Evolutionary conservation across 192 early-diverging fungal species (phyloP), one percentile per base, ranked within the genome.

Genomic region (Cetraspora pellucida): DNA sequence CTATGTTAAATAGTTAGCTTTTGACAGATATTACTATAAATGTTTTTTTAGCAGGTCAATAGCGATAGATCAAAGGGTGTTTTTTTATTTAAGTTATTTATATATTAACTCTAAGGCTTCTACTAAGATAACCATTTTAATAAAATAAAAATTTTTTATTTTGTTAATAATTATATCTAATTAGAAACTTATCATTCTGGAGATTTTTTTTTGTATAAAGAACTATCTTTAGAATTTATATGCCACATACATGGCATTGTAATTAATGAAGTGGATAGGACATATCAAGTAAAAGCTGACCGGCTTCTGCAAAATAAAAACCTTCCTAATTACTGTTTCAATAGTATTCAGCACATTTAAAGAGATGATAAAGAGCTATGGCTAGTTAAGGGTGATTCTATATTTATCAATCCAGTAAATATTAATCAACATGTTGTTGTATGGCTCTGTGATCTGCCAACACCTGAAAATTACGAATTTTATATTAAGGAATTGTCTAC

Each of bases 401-500:
- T 21, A 50, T 52, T 71, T 0, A 10, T 71, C 4, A 52, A 30
- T 3, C 3, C 7, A 52, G 25, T 3, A 54, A 17, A 46, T 28
- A 66, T 66, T 7, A 13, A 37, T 2, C 8, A 19, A 7, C 16
- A 30, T 13, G 23, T 54, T 16, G 3, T 13, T 17, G 25, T 71
- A 14, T 71, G 49, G 27, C 45, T 71, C 50, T 17, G 49, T 54
- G 25, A 71, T 9, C 7, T 52, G 11, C 14, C 44, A 46, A 17
- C 50, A 71, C 49, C 49, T 71, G 17, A 2, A n/a, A 17, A 71
- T 27, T 71, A 71, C 17, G 16, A 67, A 13, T 67, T 17, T 23
- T 45, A 45, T 67, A 17, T 67, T 45, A 67, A n/a, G 13, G 43
- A 67, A 67, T 67, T 31, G 19, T 66, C 5, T 66, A 67, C 43